Evolutionary conservation across 139 green algal species (phyloP).

Genomic region (Coelastrella sp.): DNA sequence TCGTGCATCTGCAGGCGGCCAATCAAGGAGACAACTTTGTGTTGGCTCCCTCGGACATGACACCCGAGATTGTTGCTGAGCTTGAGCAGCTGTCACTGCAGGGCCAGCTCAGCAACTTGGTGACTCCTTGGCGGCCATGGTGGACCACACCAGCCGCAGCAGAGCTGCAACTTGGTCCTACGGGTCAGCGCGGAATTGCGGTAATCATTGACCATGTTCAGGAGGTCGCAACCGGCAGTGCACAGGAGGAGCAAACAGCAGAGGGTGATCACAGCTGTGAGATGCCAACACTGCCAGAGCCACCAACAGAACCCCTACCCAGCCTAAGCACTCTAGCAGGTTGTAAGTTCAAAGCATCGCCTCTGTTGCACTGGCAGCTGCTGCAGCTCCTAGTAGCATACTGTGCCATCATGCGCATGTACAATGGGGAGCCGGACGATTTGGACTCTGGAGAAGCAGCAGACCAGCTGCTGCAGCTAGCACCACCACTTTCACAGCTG

Average conservation of each 20-base stretch:
- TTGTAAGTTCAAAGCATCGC: neutral
- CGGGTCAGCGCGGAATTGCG: neutral
- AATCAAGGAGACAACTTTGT: neutral
- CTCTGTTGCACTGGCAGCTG: constrained; percentile 29
- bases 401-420: constrained; percentile 4
- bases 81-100: constrained; percentile 12
- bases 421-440: constrained; percentile 26
- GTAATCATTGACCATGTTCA: neutral
- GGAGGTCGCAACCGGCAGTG: neutral
- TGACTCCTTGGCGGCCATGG: constrained; percentile 26
- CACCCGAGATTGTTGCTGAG: neutral
- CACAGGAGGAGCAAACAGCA: neutral
- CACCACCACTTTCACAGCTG: constrained; percentile 22
- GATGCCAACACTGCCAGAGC: neutral
- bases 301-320: constrained; percentile 20
- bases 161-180: neutral
- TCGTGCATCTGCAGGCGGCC: neutral
- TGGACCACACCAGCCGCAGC: constrained; percentile 25
- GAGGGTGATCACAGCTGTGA: neutral
- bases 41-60: neutral
- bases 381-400: constrained; percentile 40
- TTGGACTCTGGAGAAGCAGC: constrained; percentile 10
- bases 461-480: constrained; percentile 29
- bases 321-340: neutral
- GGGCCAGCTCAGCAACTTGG: constrained; percentile 26